Base-by-base conservation (phyloP, 2,329 filamentous ascomycete genomes). In the Aspergillus fumigatiaffinis region DNA sequence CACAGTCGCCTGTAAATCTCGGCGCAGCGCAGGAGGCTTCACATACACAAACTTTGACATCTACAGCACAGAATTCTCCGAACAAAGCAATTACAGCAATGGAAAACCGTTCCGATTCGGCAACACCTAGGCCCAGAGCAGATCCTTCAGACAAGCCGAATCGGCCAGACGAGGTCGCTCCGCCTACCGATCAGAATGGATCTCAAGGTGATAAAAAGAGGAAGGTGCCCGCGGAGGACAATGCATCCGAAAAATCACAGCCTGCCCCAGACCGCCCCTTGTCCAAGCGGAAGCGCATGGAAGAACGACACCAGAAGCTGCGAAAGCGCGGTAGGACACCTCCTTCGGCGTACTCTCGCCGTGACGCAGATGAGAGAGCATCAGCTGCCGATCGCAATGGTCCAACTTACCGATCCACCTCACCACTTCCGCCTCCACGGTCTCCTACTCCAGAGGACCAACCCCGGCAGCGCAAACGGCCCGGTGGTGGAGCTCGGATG, bases 401-500 rank as follows among this genome's bases (percentile, higher is more conserved):
- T 20, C 60, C 61, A 21, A 63, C 65, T 23, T 65, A 67, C 53
- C 70, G 74, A 52, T 78, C 76, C 28, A 73, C 71, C 10, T 78
- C 77, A 1, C 76, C 77, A 12, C 67, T 76, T 4, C 66, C 70
- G 9, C 73, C 70, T 52, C 73, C 71, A 25, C 73, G 75, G 48
- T 77, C 77, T 6, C 75, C 74, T n/a, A 72, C 74, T 6, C 68
- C 73, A 6, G 72, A 76, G 46, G 66, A 67, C 32, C 68, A 71
- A 35, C 60, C 72, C 17, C 74, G 76, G 49, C 76, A 74, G 59
- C 73, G 77, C 32, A 79, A 80, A 66, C 70, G 78, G 38, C 78
- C 78, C 1, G 78, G 78, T 48, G 77, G 76, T 49, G 76, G 76
- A 38, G 72, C 78, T 6, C 73, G 78, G 5, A 70, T 76, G 55